Evolutionary conservation across 495 filamentous ascomycete genomes (phyloP).

Genomic region (Neurospora discreta): DNA sequence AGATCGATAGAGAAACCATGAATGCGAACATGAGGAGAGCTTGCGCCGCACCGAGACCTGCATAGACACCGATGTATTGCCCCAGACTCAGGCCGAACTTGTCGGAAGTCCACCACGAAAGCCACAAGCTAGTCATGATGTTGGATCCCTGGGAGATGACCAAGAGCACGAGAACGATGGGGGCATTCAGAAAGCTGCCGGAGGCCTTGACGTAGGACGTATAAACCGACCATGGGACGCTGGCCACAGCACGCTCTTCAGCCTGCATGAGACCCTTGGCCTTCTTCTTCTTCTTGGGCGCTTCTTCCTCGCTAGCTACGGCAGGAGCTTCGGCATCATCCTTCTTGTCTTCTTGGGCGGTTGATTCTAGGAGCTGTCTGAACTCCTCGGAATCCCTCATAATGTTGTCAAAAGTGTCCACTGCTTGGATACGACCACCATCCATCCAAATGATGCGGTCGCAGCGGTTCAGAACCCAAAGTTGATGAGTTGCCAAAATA

Average conservation of each 20-base stretch:
- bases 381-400: slow-evolving; percentile 67
- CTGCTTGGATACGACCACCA: slow-evolving; percentile 64
- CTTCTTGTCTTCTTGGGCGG: slow-evolving; percentile 59
- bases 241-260: slow-evolving; percentile 75
- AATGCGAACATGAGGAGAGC: slow-evolving; percentile 67
- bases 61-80: slow-evolving; percentile 80
- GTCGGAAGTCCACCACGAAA: slow-evolving; percentile 81
- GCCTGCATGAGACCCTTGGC: slow-evolving; percentile 70
- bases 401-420: slow-evolving; percentile 81
- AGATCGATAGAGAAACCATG: slow-evolving; percentile 53
- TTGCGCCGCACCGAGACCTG: slow-evolving; percentile 58
- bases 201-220: slow-evolving; percentile 68
- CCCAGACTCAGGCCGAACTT: slow-evolving; percentile 56
- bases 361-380: slow-evolving; percentile 70
- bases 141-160: slow-evolving; percentile 67
- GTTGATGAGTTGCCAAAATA: slow-evolving; percentile 87
- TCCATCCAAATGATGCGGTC: slow-evolving; percentile 90
- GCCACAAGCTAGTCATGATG: slow-evolving; percentile 81
- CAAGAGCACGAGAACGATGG: slow-evolving; percentile 54
- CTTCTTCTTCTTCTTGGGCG: slow-evolving; percentile 50
- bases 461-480: slow-evolving; percentile 82
- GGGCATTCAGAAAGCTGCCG: slow-evolving; percentile 59
- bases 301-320: slow-evolving; percentile 35
- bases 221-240: slow-evolving; percentile 78
- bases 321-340: slow-evolving; percentile 30